These are phyloP conservation scores for Phytophthora meadii DNA, from an alignment of 352 stramenopile genomes.

Conservation along the genomic window DNA sequence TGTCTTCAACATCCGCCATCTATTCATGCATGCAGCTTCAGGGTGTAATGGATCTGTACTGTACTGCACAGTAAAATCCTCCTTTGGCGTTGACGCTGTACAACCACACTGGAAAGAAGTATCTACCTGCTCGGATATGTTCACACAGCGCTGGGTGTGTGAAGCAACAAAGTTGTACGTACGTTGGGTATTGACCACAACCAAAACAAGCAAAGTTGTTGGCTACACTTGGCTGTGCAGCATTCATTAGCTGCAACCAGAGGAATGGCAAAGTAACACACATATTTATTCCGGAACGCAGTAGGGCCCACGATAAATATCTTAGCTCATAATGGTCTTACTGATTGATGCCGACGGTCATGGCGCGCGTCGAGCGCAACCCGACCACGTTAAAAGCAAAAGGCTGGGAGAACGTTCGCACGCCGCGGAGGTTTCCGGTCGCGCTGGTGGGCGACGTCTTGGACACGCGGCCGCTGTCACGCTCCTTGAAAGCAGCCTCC, in stretches of 20 bases:
- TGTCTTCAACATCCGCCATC: neutral
- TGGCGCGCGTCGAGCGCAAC: constrained; percentile 45
- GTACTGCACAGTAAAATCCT: no score
- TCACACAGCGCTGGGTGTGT: neutral
- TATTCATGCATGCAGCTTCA: neutral
- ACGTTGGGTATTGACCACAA: neutral
- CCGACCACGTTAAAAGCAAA: constrained; percentile 53
- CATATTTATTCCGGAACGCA: constrained; percentile 26
- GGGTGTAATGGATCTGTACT: neutral
- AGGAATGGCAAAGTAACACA: constrained; percentile 15
- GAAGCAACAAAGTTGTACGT: constrained; percentile 19
- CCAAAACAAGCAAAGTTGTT: neutral
- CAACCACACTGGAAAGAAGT: constrained; percentile 17
- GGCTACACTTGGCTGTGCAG: neutral
- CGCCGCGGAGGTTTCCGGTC: constrained; percentile 20
- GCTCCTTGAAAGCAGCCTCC: constrained; percentile 51
- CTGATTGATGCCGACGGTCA: constrained; percentile 41
- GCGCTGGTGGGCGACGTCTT: constrained; percentile 25
- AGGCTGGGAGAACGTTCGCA: constrained; percentile 49
- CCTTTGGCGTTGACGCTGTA: neutral
- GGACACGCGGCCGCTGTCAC: constrained; percentile 39
- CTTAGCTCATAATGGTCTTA: constrained; percentile 32
- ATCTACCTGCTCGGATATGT: constrained; percentile 10
- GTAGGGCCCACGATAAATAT: constrained; percentile 37
- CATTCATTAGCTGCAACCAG: neutral